Evolutionary conservation across 495 filamentous ascomycete species (phyloP), one percentile per base, ranked within the genome.

Genomic region (Bathelium albidoporum): DNA sequence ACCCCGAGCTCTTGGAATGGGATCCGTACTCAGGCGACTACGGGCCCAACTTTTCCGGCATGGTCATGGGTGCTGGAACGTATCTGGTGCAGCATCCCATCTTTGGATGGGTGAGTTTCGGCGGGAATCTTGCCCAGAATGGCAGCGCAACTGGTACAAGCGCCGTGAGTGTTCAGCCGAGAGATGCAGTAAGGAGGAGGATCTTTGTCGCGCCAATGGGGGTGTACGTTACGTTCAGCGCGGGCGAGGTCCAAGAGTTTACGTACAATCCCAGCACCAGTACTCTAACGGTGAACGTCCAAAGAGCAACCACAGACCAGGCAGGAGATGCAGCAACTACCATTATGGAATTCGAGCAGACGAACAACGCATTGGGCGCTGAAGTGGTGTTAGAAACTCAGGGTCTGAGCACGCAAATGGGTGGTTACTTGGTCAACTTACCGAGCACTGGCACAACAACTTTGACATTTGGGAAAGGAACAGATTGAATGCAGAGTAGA

Each of bases 1-100:
- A 73, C 66, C 78, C 81, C 9, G 75, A 81, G 41, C 78, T 78
- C 3, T 71, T 82, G 55, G 67, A 68, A n/a, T 80, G 81, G 75
- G 81, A 82, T 60, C 73, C 70, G 9, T 82, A 82, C 59, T 77
- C 72, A 62, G 80, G 81, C 1, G 81, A 83, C 64, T 82, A 81
- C 65, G 81, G 81, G 1, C 77, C 78, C 0, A 74, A 71, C 20
- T 81, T 82, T 65, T 55, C 81, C 0, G 81, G 80, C 0, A 62
- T 76, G 49, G 74, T 73, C 1, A 71, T 81, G 4, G 79, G 77
- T 0, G 72, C 77, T 16, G 76, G 67, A 0, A 74, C 74, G 3
- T 82, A 80, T 63, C 62, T 81, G 0, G 76, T 78, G 22, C 62
- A 74, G 0, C 73, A 81, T 67, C 64, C 68, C 7, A 67, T 69